These are phyloP conservation scores for Eucalyptus tenuipes DNA, from an alignment of 345 rosid genomes.

Conservation along the genomic window DNA sequence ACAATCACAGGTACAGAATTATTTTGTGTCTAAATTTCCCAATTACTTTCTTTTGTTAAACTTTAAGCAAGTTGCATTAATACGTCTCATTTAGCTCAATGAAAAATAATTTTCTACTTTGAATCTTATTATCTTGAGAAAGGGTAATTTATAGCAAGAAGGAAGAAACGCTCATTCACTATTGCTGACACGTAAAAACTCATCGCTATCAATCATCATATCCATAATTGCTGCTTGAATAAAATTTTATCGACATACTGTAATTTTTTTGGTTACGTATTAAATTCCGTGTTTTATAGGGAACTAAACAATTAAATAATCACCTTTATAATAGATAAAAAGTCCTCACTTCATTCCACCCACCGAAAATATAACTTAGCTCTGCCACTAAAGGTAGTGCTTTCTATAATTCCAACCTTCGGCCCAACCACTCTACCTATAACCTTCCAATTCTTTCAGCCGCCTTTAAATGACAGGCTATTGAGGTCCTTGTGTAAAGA, in stretches of 20 bases:
- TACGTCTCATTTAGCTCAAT: not conserved
- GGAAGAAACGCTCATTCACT: not conserved
- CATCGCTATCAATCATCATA: not conserved
- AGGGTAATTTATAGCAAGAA: not conserved
- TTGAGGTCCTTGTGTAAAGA: not conserved
- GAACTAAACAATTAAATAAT: not conserved
- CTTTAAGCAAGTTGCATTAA: not conserved
- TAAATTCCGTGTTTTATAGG: not conserved
- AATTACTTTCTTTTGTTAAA: not conserved
- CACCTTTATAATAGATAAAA: not conserved
- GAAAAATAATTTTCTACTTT: not conserved
- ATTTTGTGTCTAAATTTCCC: not conserved
- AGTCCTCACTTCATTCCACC: not conserved
- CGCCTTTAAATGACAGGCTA: not conserved
- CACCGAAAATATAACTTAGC: not conserved
- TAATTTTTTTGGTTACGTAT: not conserved
- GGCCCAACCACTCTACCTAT: not conserved
- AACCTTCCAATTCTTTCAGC: not conserved
- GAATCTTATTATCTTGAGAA: not conserved
- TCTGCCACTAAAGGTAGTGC: not conserved
- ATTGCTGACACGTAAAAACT: not conserved
- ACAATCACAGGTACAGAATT: not conserved
- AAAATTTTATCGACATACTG: not conserved
- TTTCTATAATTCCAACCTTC: not conserved
- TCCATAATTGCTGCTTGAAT: not conserved